These are phyloP conservation scores for Saccharomyces hybrid DNA, from an alignment of 1,139 yeast species.

Conservation along the genomic window DNA sequence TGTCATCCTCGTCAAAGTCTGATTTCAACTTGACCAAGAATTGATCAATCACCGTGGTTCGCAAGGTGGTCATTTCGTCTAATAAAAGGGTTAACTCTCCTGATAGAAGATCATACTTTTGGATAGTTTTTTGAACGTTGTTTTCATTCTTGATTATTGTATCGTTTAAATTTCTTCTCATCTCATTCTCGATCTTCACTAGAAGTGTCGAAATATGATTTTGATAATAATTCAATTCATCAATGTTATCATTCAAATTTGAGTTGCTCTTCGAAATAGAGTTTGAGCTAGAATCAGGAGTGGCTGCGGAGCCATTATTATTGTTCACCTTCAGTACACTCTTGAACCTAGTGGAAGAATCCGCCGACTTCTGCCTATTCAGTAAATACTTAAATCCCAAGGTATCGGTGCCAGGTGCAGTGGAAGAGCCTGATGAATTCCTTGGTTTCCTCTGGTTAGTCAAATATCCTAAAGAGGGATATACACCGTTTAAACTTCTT, in stretches of 20 bases:
- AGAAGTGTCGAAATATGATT: slow-evolving; percentile 15
- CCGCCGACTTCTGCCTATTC: background rate
- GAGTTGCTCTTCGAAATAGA: slow-evolving; percentile 6
- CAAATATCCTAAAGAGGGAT: background rate
- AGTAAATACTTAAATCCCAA: background rate
- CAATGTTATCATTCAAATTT: slow-evolving; percentile 8
- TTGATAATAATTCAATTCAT: slow-evolving; percentile 14
- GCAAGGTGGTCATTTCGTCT: slow-evolving; percentile 4
- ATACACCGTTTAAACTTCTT: background rate
- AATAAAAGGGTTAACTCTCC: slow-evolving; percentile 4
- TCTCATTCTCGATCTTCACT: slow-evolving; percentile 12
- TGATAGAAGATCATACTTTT: slow-evolving; percentile 13
- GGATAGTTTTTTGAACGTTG: slow-evolving; percentile 11
- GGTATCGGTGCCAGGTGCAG: background rate
- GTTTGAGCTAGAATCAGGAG: slow-evolving; percentile 3
- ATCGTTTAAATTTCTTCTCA: slow-evolving; percentile 12
- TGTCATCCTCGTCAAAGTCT: slow-evolving; percentile 13
- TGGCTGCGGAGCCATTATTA: background rate
- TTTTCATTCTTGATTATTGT: slow-evolving; percentile 14
- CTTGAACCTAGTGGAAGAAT: background rate
- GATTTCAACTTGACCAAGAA: slow-evolving; percentile 11
- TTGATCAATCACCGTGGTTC: slow-evolving; percentile 9
- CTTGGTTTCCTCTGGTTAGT: background rate
- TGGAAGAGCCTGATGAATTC: background rate
- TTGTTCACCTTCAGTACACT: background rate